phyloP scores from a whole-genome alignment of 192 early-diverging fungal species.

The Mortierella antarctica region DNA sequence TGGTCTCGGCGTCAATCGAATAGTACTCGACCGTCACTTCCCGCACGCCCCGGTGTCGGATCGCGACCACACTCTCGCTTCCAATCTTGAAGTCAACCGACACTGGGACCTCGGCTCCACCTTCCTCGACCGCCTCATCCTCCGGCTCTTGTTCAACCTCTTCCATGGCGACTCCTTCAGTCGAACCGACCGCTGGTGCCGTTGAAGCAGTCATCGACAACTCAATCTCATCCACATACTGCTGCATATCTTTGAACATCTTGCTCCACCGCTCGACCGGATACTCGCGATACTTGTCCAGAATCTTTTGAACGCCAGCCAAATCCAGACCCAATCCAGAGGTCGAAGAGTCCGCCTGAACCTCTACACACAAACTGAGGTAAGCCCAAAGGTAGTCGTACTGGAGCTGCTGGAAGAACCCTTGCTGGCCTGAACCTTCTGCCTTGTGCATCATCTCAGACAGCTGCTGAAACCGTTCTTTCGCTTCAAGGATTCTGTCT shows the following conservation, averaged over 20 bases:
- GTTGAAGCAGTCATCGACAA: constrained; percentile 2
- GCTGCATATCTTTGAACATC: constrained; percentile 54
- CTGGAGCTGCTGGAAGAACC: constrained; percentile 29
- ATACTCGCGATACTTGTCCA: constrained; percentile 33
- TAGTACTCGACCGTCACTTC: constrained; percentile 56
- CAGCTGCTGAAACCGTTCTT: constrained; percentile 22
- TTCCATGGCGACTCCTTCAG: background rate
- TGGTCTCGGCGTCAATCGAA: constrained; percentile 60
- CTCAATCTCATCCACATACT: constrained; percentile 48
- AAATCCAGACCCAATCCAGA: constrained; percentile 11
- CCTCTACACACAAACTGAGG: constrained; percentile 34
- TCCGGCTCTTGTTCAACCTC: background rate
- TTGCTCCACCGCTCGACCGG: constrained; percentile 55
- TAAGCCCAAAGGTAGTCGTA: constrained; percentile 45
- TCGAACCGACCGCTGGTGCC: background rate
- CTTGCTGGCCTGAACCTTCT: background rate
- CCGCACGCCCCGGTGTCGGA: constrained; percentile 53
- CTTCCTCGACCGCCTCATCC: constrained; percentile 10
- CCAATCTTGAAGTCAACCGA: constrained; percentile 56
- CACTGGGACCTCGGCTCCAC: constrained; percentile 35
- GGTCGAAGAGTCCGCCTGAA: constrained; percentile 6
- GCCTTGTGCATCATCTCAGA: background rate
- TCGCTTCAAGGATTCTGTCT: constrained; percentile 60
- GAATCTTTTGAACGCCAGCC: constrained; percentile 11
- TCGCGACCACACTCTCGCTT: constrained; percentile 25